Evolutionary conservation across 768 basidiomycete genomes (phyloP).

Genomic region (Panellus pusillus): DNA sequence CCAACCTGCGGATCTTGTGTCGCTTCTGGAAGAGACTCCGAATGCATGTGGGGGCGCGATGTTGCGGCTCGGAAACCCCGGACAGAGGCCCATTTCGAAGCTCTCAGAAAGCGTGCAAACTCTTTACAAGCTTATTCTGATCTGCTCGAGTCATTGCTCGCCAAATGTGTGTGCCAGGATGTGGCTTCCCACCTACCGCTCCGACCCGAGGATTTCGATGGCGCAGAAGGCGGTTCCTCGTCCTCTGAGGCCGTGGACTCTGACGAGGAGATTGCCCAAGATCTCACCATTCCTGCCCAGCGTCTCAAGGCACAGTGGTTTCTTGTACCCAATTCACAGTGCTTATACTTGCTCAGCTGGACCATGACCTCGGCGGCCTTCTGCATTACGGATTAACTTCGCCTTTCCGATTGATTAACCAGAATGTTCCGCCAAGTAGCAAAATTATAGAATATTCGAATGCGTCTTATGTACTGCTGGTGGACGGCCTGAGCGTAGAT

Average conservation of each 20-base stretch:
- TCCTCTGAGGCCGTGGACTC: conserved; percentile 3
- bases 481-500: conserved; percentile 9
- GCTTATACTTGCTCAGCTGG: conserved; percentile 10
- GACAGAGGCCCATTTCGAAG: conserved; percentile 20
- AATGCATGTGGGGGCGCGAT: conserved; percentile 18
- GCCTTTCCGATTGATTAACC: conserved; percentile 1
- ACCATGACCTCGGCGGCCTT: conserved; percentile 9
- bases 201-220: conserved; percentile 1
- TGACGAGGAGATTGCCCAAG: conserved; percentile 18
- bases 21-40: conserved; percentile 6
- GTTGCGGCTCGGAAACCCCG: conserved; percentile 1
- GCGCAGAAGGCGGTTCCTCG: conserved; percentile 3
- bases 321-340: no score
- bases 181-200: conserved; percentile 7
- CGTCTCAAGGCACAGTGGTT: conserved; percentile 13
- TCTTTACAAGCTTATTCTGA: conserved; percentile 10
- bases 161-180: conserved; percentile 17
- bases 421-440: not conserved
- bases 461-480: conserved; percentile 9
- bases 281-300: conserved; percentile 12
- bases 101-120: conserved; percentile 11
- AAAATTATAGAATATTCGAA: not conserved
- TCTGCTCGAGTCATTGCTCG: conserved; percentile 6
- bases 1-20: conserved; percentile 18
- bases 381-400: conserved; percentile 5